phyloP scores from a whole-genome alignment of 805 yeast species.

The Maudiozyma bulderi region DNA sequence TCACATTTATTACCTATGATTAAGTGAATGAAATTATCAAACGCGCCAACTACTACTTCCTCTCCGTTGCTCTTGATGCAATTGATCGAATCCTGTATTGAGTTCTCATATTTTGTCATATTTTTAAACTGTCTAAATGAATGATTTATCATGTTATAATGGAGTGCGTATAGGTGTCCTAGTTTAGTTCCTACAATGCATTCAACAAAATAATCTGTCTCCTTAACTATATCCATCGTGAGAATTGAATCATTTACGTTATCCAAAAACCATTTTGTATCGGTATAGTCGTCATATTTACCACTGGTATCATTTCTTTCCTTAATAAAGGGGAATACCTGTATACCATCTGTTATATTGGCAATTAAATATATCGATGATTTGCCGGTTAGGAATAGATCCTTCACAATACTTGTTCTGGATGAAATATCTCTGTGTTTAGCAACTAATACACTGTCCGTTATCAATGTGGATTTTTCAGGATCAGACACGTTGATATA shows the following conservation, averaged over 20 bases:
- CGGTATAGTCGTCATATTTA: background rate
- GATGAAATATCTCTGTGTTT: background rate
- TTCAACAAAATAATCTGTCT: background rate
- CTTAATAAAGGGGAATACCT: slow-evolving; percentile 6
- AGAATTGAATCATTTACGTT: slow-evolving; percentile 1
- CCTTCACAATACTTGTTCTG: slow-evolving; percentile 2
- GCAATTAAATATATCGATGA: slow-evolving; percentile 6
- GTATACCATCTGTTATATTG: slow-evolving; percentile 12
- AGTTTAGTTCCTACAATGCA: slow-evolving; percentile 7
- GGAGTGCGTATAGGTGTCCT: slow-evolving; percentile 6
- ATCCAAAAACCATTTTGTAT: background rate
- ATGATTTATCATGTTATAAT: slow-evolving; percentile 4
- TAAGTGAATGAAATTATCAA: slow-evolving; percentile 10
- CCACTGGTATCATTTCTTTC: background rate
- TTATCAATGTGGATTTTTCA: background rate
- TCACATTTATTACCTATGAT: slow-evolving; percentile 6
- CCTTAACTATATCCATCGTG: background rate
- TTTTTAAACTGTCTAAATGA: slow-evolving; percentile 5
- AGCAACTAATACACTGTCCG: background rate
- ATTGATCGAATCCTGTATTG: slow-evolving; percentile 3
- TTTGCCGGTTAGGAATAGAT: slow-evolving; percentile 2
- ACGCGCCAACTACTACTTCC: slow-evolving; percentile 5
- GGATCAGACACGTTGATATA: slow-evolving; percentile 1
- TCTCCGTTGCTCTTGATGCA: slow-evolving; percentile 1
- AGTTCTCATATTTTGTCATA: slow-evolving; percentile 1